Base-by-base conservation (phyloP, 768 basidiomycete genomes). In the Lactarius sanguifluus region DNA sequence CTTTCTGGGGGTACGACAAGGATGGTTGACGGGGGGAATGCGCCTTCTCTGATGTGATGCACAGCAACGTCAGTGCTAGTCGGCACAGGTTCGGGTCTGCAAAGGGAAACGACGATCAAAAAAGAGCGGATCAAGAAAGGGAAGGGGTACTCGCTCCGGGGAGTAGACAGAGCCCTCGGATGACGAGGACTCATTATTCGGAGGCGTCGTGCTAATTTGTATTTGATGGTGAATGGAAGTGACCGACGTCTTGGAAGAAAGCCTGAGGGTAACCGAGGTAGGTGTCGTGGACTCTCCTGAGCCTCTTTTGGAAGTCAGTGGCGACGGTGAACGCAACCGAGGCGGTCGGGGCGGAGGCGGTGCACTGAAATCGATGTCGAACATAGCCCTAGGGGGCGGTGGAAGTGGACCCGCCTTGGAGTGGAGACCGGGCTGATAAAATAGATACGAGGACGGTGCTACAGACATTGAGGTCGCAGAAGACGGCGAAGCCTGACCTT, bases 341-440 rank as follows among this genome's bases (percentile, higher is more conserved):
- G 86, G 84, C 40, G 87, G 86, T 45, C 85, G 84, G 65, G 88
- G 86, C 2, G 81, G 77, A 28, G 87, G 85, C 13, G 83, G 80
- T 10, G 82, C 77, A 58, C 74, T 79, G 15, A 78, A 77, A 7
- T 78, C 79, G 64, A 71, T 69, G 16, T 77, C 78, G 62, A 86
- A 81, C 64, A 80, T 75, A 23, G 86, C 81, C 65, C 86, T 80
- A 2, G 90, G 88, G 10, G 89, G 89, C 38, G 85, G 84, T 34
- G 90, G 89, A 65, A 89, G 80, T 57, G 90, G 90, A 5, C 89
- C 88, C 50, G 89, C 90, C 28, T 83, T 90, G 8, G 88, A 81
- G 75, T 92, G 87, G 2, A 87, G 71, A 58, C 84, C 88, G 57
- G 88, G 87, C 65, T 88, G 82, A 71, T 90, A 89, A 71, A 81